A percentile compares a stretch with the other conserved stretches of the same genome.
phyloP scores from a whole-genome alignment of 805 yeast species.

The Spathaspora sp. region DNA sequence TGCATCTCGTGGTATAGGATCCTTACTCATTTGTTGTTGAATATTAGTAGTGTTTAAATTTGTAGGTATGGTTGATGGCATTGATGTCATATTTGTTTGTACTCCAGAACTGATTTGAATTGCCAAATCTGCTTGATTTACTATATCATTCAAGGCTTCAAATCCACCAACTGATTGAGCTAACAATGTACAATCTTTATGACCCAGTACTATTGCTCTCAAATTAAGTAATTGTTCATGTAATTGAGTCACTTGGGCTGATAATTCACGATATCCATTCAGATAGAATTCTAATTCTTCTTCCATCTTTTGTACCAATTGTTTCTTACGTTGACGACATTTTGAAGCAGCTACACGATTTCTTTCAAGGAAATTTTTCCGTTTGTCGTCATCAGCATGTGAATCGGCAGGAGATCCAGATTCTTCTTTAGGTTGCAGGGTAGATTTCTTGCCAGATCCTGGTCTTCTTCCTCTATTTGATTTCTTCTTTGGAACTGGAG shows the following conservation, averaged over 20 bases:
- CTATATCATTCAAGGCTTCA: slow-evolving; percentile 40
- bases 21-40: background rate
- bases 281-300: slow-evolving; percentile 69
- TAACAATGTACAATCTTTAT: slow-evolving; percentile 46
- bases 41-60: slow-evolving; percentile 20
- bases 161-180: slow-evolving; percentile 44
- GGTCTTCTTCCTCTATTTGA: slow-evolving; percentile 5
- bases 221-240: slow-evolving; percentile 55
- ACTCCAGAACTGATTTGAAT: slow-evolving; percentile 22
- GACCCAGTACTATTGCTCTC: slow-evolving; percentile 44
- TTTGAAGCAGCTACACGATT: slow-evolving; percentile 94
- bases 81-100: slow-evolving; percentile 21
- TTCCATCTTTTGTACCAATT: slow-evolving; percentile 79
- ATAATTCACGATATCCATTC: slow-evolving; percentile 63
- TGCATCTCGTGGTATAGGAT: background rate
- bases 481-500: background rate
- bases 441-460: background rate
- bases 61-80: slow-evolving; percentile 39
- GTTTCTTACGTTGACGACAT: slow-evolving; percentile 92
- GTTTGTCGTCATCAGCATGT: slow-evolving; percentile 41
- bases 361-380: slow-evolving; percentile 77
- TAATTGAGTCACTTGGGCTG: slow-evolving; percentile 53
- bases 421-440: background rate
- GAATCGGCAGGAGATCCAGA: background rate
- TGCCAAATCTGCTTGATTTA: slow-evolving; percentile 30